Conservation (phyloP, 2,329 filamentous ascomycete species). For the Xylariaceae sp. region DNA sequence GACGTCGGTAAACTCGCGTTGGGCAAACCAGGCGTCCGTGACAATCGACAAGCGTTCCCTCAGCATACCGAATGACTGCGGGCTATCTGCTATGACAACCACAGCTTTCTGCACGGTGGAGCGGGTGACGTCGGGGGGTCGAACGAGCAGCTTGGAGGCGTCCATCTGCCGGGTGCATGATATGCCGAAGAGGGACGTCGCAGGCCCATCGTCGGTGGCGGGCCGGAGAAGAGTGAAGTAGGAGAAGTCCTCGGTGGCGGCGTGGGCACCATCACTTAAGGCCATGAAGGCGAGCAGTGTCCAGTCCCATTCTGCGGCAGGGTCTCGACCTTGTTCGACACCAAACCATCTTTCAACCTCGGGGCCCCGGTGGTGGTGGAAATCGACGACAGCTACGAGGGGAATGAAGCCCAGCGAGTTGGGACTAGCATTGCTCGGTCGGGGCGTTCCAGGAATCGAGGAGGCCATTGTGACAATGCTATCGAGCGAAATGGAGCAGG, state of each 20-base stretch:
- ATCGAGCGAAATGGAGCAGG: neutral
- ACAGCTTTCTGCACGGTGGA: constrained; percentile 98
- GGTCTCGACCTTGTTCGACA: constrained; percentile 69
- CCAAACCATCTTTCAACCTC: constrained; percentile 95
- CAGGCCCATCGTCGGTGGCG: constrained; percentile 50
- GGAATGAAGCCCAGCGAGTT: constrained; percentile 52
- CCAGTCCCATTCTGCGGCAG: constrained; percentile 85
- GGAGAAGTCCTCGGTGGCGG: constrained; percentile 91
- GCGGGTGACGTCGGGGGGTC: constrained; percentile 86
- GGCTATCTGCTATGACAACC: constrained; percentile 88
- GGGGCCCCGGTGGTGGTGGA: constrained; percentile 82
- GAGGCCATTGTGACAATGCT: constrained; percentile 19
- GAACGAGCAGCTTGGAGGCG: constrained; percentile 70
- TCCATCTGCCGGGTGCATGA: constrained; percentile 92
- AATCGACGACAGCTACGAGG: constrained; percentile 76
- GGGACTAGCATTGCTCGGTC: constrained; percentile 9
- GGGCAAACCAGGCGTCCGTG: constrained; percentile 93
- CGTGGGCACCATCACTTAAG: constrained; percentile 89
- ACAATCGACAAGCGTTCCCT: constrained; percentile 87
- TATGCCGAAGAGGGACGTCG: constrained; percentile 90
- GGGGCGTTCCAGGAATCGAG: constrained; percentile 7
- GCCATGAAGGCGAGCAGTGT: constrained; percentile 93
- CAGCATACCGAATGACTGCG: constrained; percentile 85
- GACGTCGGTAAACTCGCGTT: constrained; percentile 85
- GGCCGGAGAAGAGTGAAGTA: constrained; percentile 89